These are phyloP conservation scores for Gynochthodes officinalis DNA, from an alignment of 257 asterid genomes.

Conservation along the genomic window DNA sequence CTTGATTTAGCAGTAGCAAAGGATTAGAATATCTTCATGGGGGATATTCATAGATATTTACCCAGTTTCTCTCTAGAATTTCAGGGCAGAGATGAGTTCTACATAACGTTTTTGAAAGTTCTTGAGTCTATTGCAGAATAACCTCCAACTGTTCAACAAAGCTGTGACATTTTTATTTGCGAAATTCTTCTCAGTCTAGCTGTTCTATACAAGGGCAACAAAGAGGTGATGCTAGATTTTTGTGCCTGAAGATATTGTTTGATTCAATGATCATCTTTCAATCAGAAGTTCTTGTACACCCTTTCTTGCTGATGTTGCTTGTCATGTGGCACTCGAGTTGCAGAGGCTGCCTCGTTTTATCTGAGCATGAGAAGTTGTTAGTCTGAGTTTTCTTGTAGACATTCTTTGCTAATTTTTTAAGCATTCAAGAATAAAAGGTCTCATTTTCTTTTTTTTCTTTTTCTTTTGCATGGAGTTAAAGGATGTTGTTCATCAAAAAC, in stretches of 20 bases:
- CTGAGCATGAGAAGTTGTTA: conserved; percentile 33
- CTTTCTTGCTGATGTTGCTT: conserved; percentile 53
- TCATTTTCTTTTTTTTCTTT: neutral
- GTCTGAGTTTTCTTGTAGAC: conserved; percentile 1
- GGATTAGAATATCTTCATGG: neutral
- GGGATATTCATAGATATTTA: conserved; percentile 15
- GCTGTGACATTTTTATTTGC: conserved; percentile 53
- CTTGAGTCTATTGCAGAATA: conserved; percentile 87
- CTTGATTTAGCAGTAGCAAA: conserved; percentile 5
- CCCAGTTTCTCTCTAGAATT: conserved; percentile 21
- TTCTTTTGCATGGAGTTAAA: conserved; percentile 7
- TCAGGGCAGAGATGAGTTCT: conserved; percentile 99
- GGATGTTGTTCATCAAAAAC: neutral
- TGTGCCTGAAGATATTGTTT: conserved; percentile 92
- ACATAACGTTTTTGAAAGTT: conserved; percentile 80
- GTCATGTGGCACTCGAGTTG: conserved; percentile 66
- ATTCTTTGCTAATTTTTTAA: too few relatives aligned
- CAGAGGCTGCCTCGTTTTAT: conserved; percentile 73
- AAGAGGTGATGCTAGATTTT: conserved; percentile 91
- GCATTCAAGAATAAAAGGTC: neutral
- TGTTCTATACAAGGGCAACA: conserved; percentile 83
- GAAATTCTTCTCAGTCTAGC: conserved; percentile 85
- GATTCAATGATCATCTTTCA: conserved; percentile 74
- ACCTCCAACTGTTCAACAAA: conserved; percentile 47
- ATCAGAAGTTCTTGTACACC: conserved; percentile 50